Evolutionary conservation across 1,284 basidiomycete genomes (phyloP).

Genomic region (Thelephora terrestris): DNA sequence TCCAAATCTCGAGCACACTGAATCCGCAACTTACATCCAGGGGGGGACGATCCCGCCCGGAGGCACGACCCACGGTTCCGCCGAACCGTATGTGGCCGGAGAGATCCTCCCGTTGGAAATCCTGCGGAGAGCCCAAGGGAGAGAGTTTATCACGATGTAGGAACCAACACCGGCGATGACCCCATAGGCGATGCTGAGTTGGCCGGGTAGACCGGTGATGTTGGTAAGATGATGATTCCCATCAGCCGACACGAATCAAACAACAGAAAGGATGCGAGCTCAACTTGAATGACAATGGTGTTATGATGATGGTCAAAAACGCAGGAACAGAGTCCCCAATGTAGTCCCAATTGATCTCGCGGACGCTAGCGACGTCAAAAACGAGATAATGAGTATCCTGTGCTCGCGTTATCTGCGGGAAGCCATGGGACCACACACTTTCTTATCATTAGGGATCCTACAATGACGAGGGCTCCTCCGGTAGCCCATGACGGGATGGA

Average conservation of each 20-base stretch:
- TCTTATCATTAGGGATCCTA: slow-evolving; percentile 82
- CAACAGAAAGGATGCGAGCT: slow-evolving; percentile 16
- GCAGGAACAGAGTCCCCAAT: slow-evolving; percentile 80
- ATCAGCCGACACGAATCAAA: neutral
- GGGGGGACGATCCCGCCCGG: slow-evolving; percentile 56
- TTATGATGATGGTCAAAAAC: slow-evolving; percentile 70
- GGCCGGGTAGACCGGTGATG: too few species aligned
- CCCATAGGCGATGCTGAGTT: slow-evolving; percentile 77
- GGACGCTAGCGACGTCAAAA: slow-evolving; percentile 33
- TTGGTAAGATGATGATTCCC: slow-evolving; percentile 11
- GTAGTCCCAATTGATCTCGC: slow-evolving; percentile 86
- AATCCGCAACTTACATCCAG: slow-evolving; percentile 43
- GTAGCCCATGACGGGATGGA: slow-evolving; percentile 78
- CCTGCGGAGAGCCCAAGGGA: slow-evolving; percentile 49
- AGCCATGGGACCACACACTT: too few species aligned
- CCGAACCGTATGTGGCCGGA: slow-evolving; percentile 45
- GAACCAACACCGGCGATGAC: slow-evolving; percentile 75
- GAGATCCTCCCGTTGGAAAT: slow-evolving; percentile 47
- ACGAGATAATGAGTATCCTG: neutral
- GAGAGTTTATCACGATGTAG: slow-evolving; percentile 68
- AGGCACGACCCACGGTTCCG: slow-evolving; percentile 62
- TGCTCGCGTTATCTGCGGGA: neutral
- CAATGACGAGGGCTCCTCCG: too few species aligned
- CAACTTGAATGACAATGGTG: slow-evolving; percentile 71
- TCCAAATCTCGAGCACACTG: too few species aligned